These are phyloP conservation scores for Fusarium camptoceras DNA, from an alignment of 2,329 filamentous ascomycete species.

Conservation along the genomic window DNA sequence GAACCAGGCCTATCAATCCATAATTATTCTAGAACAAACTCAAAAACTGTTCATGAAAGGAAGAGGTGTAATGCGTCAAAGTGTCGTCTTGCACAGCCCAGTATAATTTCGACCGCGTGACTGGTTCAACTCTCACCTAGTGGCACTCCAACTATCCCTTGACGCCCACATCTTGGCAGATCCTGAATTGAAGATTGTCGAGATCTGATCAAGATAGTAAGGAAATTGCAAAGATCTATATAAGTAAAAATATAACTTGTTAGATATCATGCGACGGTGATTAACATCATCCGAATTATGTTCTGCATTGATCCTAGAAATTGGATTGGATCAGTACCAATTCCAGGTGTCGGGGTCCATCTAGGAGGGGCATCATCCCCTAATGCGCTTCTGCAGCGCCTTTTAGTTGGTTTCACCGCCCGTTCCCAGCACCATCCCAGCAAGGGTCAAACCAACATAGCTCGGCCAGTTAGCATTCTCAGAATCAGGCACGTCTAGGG, in stretches of 20 bases:
- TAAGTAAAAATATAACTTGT: not conserved
- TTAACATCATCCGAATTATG: slow-evolving; percentile 3
- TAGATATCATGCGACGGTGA: not conserved
- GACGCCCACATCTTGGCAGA: slow-evolving; percentile 20
- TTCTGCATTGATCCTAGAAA: slow-evolving; percentile 16
- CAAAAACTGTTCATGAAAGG: not conserved
- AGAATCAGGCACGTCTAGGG: slow-evolving; percentile 1
- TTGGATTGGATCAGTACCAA: slow-evolving; percentile 10
- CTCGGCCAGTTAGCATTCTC: slow-evolving; percentile 20
- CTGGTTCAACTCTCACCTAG: slow-evolving; percentile 13
- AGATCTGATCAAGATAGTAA: not conserved
- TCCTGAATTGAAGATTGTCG: slow-evolving; percentile 10
- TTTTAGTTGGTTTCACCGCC: slow-evolving; percentile 39
- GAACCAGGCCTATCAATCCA: not conserved
- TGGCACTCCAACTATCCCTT: slow-evolving; percentile 26
- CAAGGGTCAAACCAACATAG: slow-evolving; percentile 18
- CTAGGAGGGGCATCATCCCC: slow-evolving; percentile 36
- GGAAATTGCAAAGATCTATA: not conserved
- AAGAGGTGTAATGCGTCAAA: not conserved
- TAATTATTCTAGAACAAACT: not conserved
- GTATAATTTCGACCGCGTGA: slow-evolving; percentile 26
- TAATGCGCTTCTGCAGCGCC: slow-evolving; percentile 30
- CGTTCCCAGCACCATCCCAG: slow-evolving; percentile 29
- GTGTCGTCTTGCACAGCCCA: slow-evolving; percentile 21
- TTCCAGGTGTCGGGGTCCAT: slow-evolving; percentile 20